Evolutionary conservation across 768 basidiomycete genomes (phyloP).

Genomic region (Lactifluus subvellereus): DNA sequence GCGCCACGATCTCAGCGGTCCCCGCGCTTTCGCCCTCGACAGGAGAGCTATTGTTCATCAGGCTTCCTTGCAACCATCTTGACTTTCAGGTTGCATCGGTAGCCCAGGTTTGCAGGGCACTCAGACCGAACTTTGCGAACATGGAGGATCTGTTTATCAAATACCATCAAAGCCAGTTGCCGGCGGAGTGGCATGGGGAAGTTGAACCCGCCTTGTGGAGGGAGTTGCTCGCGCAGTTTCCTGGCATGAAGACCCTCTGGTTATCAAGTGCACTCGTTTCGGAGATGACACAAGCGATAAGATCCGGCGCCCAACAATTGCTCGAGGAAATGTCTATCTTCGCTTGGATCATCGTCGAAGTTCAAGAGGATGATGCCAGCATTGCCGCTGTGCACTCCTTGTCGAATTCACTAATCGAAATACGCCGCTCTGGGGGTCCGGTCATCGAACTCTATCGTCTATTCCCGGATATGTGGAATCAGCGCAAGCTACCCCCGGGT

Average conservation of each 20-base stretch:
- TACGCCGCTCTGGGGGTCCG: not conserved
- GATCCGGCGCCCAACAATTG: not conserved
- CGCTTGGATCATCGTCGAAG: conserved; percentile 1
- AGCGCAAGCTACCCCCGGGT: not conserved
- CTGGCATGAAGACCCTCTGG: conserved; percentile 3
- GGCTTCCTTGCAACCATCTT: not conserved
- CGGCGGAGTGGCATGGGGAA: not conserved
- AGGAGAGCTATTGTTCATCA: not conserved
- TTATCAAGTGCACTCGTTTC: conserved; percentile 1
- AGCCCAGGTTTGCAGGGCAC: not conserved
- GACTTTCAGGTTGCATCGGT: conserved; percentile 3
- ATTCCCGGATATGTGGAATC: conserved; percentile 1
- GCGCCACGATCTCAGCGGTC: not conserved
- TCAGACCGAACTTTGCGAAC: not conserved
- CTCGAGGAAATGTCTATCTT: not conserved
- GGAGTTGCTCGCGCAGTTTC: not conserved
- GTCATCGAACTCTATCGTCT: conserved; percentile 2
- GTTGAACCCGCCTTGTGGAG: not conserved
- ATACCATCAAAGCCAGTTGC: not conserved
- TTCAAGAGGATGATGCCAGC: not conserved
- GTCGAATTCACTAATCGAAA: not conserved
- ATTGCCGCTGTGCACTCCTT: not conserved
- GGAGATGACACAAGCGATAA: not conserved
- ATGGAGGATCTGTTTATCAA: not conserved
- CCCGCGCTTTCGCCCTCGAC: not conserved